Base-by-base conservation (phyloP, 139 green algal genomes). In the Tetraselmis chui region DNA sequence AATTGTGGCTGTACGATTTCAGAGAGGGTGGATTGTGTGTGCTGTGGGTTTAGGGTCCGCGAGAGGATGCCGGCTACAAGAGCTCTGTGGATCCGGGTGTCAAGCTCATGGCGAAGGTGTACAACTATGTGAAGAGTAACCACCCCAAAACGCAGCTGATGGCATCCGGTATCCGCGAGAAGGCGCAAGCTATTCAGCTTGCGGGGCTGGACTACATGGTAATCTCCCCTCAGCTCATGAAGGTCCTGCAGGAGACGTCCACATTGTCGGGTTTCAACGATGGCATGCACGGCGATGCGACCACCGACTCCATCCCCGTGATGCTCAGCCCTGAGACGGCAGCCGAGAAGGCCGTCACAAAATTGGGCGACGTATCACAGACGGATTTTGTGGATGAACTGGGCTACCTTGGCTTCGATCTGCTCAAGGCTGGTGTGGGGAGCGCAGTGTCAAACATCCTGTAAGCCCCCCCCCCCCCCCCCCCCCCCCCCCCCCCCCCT, bases 131-230 rank as follows among this genome's bases (percentile, higher is more conserved):
- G 77, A 86, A 93, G 83, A 83, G 87, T 79, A 87, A 86, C 59
- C 84, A 94, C 83, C 85, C 91, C 59, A 89, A 90, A 59, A 96
- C 92, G 23, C 88, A 88, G 77, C 81, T 98, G 83, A 96, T 98
- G 92, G 94, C 89, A 23, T 88, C 84, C 0, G 93, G 93, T 26
- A 80, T 98, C 31, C 85, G 94, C 76, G 93, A 67, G 74, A 91
- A 91, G 78, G 86, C 91, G 27, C 87, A 97, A 76, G 92, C 90
- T 0, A 76, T 97, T 28, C 86, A 88, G 1, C 85, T 96, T 28
- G 88, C 93, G n/a, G 94, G 94, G 11, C 85, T 85, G 24, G 92
- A 96, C 85, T 96, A 92, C 86, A 76, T 96, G 78, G 85, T 97
- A n/a, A 30, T 94, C 25, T 81, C 86, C 1, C 80, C 82, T 27